A percentile compares a stretch with the other conserved stretches of the same genome.
phyloP scores from a whole-genome alignment of 805 yeast species.

The Saccharomycopsis lassenensis region DNA sequence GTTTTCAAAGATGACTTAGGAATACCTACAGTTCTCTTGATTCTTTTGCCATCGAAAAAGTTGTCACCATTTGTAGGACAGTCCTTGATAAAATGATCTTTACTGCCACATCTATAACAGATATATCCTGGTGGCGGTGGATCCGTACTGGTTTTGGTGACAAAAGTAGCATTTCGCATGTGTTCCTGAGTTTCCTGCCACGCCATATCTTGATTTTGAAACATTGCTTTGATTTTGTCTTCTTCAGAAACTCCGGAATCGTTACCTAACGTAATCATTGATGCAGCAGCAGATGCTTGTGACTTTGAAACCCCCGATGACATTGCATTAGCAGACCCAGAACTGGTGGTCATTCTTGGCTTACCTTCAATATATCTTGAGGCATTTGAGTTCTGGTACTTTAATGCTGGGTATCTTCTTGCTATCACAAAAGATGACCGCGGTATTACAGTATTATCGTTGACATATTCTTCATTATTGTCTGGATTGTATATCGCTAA shows the following conservation, averaged over 20 bases:
- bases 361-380: constrained; percentile 35
- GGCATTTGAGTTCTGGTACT: constrained; percentile 40
- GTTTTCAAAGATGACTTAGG: constrained; percentile 87
- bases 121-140: constrained; percentile 95
- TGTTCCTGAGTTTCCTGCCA: constrained; percentile 93
- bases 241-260: constrained; percentile 58
- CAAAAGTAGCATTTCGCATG: constrained; percentile 76
- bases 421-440: constrained; percentile 79
- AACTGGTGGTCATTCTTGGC: constrained; percentile 14
- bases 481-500: constrained; percentile 62
- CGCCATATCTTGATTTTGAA: constrained; percentile 83
- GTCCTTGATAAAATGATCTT: constrained; percentile 91
- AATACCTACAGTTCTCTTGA: constrained; percentile 92
- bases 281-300: constrained; percentile 17
- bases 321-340: constrained; percentile 26
- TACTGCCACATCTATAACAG: constrained; percentile 93
- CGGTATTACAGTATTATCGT: constrained; percentile 86
- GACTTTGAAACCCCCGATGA: constrained; percentile 42
- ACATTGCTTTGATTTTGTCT: constrained; percentile 82
- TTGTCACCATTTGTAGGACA: constrained; percentile 95
- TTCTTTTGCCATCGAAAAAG: constrained; percentile 83
- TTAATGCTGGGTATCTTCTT: constrained; percentile 61
- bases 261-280: constrained; percentile 21
- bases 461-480: constrained; percentile 63
- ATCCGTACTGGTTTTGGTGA: constrained; percentile 38